Evolutionary conservation across 2,329 filamentous ascomycete genomes (phyloP), one percentile per base, ranked within the genome.

Genomic region (Rutstroemia sp.): DNA sequence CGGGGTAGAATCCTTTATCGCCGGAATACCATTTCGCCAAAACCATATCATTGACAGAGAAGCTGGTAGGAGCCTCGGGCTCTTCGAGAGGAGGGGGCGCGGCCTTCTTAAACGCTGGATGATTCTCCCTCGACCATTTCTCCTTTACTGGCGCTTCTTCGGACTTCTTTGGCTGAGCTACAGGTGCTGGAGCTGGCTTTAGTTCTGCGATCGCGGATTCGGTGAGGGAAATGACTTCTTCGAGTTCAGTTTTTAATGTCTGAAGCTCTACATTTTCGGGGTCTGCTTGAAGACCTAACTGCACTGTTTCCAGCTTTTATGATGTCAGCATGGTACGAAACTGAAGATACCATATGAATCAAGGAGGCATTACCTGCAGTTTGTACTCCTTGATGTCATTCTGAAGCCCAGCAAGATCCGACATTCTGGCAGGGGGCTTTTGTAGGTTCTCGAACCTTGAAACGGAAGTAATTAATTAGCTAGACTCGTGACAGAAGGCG

Each of bases 11-110:
- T 23, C 82, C 81, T 68, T 88, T 90, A 72, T 99, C 94, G 54
- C 90, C 91, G 9, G 89, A 88, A 48, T 87, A 76, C 89, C 92
- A 99, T 73, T 92, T 92, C 48, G 92, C 94, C 71, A 94, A 78
- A 54, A 96, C 88, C 34, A 78, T 88, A 67, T 99, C 94, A 69
- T 96, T 96, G 62, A 96, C 89, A 57, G 87, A 82, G 73, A 92
- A 96, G 9, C 78, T 78, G 2, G 78, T 76, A 0, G 78, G 74
- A 2, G 73, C 71, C 34, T 79, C 73, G 56, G 72, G 60, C 19
- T 79, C 76, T 62, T 86, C 81, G 56, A 79, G 71, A 61, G 70
- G 58, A 5, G 68, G 64, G 17, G 72, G 77, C 75, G 68, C 64
- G 72, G 69, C 75, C 77, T 77, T 88, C 73, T 79, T 88, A 72